A percentile compares a stretch with the other conserved stretches of the same genome.
phyloP scores from a whole-genome alignment of 108 stramenopile genomes.

The Stephanodiscus triporus region DNA sequence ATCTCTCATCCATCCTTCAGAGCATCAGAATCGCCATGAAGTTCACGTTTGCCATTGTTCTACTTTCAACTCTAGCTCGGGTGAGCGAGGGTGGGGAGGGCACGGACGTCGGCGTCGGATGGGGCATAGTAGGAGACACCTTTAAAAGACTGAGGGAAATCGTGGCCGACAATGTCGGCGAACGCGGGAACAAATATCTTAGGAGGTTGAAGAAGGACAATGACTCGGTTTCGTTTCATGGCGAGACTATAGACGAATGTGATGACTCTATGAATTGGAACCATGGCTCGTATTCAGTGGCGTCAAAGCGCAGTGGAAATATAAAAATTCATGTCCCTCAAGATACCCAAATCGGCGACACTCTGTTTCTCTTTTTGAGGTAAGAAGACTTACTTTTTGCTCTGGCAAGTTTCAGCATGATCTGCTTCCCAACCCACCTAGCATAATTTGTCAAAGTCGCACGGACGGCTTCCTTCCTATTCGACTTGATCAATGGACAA shows the following conservation, averaged over 20 bases:
- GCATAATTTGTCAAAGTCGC: constrained; percentile 15
- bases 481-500: constrained; percentile 22
- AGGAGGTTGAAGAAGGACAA: constrained; percentile 15
- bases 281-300: constrained; percentile 39
- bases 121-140: too few relatives aligned
- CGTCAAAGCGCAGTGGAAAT: constrained; percentile 18
- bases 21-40: too few relatives aligned
- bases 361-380: constrained; percentile 38
- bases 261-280: constrained; percentile 27
- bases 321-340: constrained; percentile 34
- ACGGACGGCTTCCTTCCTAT: constrained; percentile 45
- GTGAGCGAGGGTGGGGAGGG: neutral
- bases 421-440: neutral
- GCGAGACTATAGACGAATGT: constrained; percentile 18
- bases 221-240: too few relatives aligned
- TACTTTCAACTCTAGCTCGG: constrained; percentile 1
- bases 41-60: neutral
- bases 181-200: constrained; percentile 7
- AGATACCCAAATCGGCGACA: constrained; percentile 40
- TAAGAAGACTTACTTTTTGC: constrained; percentile 5
- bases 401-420: neutral
- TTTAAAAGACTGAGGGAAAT: too few relatives aligned
- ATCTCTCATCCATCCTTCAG: too few relatives aligned
- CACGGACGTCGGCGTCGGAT: too few relatives aligned
- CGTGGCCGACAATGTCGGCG: too few relatives aligned